Evolutionary conservation across 2,329 filamentous ascomycete species (phyloP).

Genomic region (Curvularia hawaiiensis): DNA sequence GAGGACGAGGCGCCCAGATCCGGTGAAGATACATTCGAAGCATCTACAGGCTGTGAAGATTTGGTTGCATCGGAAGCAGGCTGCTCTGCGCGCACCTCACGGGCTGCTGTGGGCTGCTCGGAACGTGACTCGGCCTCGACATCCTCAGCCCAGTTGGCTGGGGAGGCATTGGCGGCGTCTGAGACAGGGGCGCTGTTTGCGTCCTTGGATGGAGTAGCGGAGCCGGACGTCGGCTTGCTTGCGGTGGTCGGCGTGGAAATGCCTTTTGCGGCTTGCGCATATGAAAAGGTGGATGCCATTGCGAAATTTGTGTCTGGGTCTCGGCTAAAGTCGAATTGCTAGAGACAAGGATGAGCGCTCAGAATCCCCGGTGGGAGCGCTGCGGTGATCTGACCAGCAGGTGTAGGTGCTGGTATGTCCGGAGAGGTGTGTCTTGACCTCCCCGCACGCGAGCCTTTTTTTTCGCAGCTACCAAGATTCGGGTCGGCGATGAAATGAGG

Average conservation of each 20-base stretch:
- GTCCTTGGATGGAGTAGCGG: conserved; percentile 50
- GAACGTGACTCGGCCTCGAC: conserved; percentile 47
- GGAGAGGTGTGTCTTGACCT: conserved; percentile 50
- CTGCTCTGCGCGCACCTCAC: conserved; percentile 28
- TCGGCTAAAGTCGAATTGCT: conserved; percentile 10
- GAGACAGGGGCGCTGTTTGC: conserved; percentile 30
- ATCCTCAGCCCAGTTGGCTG: conserved; percentile 55
- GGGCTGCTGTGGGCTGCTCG: conserved; percentile 32
- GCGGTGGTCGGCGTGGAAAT: conserved; percentile 56
- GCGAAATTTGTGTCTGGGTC: conserved; percentile 16
- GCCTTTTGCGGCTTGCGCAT: conserved; percentile 93
- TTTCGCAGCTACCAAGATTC: conserved; percentile 26
- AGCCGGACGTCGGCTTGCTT: conserved; percentile 53
- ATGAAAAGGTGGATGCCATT: conserved; percentile 71
- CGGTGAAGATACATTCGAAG: conserved; percentile 54
- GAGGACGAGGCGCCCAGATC: conserved; percentile 60
- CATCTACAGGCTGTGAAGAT: conserved; percentile 21
- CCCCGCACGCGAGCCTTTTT: conserved; percentile 44
- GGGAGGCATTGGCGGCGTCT: conserved; percentile 39
- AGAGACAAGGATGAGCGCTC: conserved; percentile 21
- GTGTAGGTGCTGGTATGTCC: conserved; percentile 40
- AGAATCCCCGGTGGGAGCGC: conserved; percentile 42
- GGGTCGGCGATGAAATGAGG: conserved; percentile 12
- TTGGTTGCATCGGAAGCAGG: conserved; percentile 25
- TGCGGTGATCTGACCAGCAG: conserved; percentile 38